A percentile compares a stretch with the other conserved stretches of the same genome.
These are phyloP conservation scores for Geotrichum phurueaensis DNA, from an alignment of 1,139 yeast species.

Conservation along the genomic window DNA sequence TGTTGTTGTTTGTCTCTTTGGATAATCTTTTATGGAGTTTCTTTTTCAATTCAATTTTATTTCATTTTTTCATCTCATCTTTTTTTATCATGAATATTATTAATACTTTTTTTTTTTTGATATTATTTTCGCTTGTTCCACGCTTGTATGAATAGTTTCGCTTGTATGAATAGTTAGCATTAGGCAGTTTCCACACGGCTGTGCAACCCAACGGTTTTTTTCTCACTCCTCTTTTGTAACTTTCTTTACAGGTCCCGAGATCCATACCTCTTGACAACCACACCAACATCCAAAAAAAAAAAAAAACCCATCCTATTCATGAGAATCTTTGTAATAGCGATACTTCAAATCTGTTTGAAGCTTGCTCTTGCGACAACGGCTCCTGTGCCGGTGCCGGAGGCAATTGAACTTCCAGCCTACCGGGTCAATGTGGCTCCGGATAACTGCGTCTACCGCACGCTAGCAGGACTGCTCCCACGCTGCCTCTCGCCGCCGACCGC, in stretches of 20 bases:
- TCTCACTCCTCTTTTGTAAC: not conserved
- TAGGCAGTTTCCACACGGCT: not conserved
- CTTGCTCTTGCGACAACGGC: not conserved
- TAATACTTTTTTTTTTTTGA: not conserved
- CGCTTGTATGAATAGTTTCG: not conserved
- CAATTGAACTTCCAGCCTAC: not conserved
- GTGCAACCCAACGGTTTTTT: not conserved
- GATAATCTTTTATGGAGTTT: too few relatives aligned
- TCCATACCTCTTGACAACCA: too few relatives aligned
- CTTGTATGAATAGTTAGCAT: not conserved
- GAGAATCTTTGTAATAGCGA: not conserved
- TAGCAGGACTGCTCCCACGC: not conserved
- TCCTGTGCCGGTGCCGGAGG: not conserved
- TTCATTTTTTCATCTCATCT: too few relatives aligned
- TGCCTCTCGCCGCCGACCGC: not conserved
- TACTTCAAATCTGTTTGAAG: not conserved
- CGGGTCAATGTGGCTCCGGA: not conserved
- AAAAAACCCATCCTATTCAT: not conserved
- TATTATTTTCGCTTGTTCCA: not conserved
- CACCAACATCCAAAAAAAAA: too few relatives aligned
- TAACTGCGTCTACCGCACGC: constrained; percentile 1
- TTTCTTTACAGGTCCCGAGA: too few relatives aligned
- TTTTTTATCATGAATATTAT: not conserved
- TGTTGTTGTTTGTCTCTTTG: too few relatives aligned
- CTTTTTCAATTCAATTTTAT: too few relatives aligned